Conservation (phyloP, 176 grass and related monocot genomes). For the Sorghum bicolor region DNA sequence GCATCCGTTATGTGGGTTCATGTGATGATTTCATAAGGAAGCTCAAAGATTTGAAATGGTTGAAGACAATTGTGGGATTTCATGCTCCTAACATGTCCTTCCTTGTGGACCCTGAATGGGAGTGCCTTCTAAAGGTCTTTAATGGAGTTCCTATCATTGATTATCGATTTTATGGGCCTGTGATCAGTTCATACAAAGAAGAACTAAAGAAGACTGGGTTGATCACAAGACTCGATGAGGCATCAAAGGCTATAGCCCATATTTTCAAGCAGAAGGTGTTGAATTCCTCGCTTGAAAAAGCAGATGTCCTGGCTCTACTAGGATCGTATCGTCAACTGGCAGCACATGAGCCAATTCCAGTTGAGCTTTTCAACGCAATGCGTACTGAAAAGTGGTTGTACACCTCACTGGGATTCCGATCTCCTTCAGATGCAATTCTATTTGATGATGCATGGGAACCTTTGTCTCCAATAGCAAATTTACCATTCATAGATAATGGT, state of each 20-base stretch:
- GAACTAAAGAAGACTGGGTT: constrained; percentile 48
- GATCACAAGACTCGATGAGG: constrained; percentile 32
- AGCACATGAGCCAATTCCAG: background rate
- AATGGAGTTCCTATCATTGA: constrained; percentile 45
- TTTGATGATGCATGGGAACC: constrained; percentile 35
- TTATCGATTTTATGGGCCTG: constrained; percentile 45
- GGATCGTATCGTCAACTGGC: constrained; percentile 36
- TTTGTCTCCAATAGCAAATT: constrained; percentile 42
- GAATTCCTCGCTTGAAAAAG: constrained; percentile 21
- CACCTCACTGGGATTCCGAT: constrained; percentile 49
- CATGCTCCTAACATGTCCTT: constrained; percentile 41
- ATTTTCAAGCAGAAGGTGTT: constrained; percentile 31
- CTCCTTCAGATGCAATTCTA: constrained; percentile 40
- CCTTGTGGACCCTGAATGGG: constrained; percentile 47
- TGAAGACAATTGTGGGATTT: constrained; percentile 68
- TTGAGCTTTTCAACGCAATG: constrained; percentile 36
- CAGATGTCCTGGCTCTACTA: constrained; percentile 42
- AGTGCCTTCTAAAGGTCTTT: constrained; percentile 45
- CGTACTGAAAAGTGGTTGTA: constrained; percentile 43
- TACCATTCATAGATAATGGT: constrained; percentile 57
- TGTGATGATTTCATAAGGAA: constrained; percentile 33
- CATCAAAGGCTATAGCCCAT: constrained; percentile 31
- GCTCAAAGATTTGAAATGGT: constrained; percentile 37
- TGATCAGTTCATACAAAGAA: constrained; percentile 38
- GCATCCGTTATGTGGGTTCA: constrained; percentile 24